phyloP scores from a whole-genome alignment of 176 grass and related monocot species.

The Carex scoparia region DNA sequence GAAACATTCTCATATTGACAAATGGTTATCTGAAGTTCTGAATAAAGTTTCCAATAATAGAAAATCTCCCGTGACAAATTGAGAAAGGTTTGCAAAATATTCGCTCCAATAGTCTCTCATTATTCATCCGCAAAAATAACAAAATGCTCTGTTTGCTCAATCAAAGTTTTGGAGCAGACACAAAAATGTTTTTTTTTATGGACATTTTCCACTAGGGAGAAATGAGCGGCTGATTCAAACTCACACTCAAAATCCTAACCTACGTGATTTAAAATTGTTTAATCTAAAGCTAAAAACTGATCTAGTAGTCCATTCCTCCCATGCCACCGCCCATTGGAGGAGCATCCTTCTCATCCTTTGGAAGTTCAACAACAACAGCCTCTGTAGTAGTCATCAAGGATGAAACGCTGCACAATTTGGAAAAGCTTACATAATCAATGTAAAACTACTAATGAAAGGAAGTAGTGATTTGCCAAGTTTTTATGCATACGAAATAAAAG shows the following conservation, averaged over 20 bases:
- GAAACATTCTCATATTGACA: neutral
- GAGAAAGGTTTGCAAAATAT: neutral
- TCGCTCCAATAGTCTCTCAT: neutral
- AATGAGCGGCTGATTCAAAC: slow-evolving; percentile 37
- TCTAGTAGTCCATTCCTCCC: slow-evolving; percentile 84
- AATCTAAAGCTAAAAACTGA: neutral
- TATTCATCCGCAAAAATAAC: slow-evolving; percentile 14
- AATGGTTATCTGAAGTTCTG: neutral
- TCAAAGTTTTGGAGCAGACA: slow-evolving; percentile 24
- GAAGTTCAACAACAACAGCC: slow-evolving; percentile 74
- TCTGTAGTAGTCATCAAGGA: slow-evolving; percentile 96
- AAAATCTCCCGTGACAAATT: too few relatives aligned
- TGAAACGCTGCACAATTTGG: slow-evolving; percentile 46
- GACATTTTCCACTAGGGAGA: slow-evolving; percentile 28
- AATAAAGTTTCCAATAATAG: neutral
- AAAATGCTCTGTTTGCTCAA: neutral
- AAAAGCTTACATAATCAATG: neutral
- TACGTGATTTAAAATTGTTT: slow-evolving; percentile 19
- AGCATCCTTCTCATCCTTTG: slow-evolving; percentile 71
- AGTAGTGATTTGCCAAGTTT: neutral
- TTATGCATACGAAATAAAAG: neutral
- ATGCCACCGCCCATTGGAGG: slow-evolving; percentile 46
- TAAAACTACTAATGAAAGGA: neutral
- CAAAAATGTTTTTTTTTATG: slow-evolving; percentile 33
- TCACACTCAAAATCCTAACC: slow-evolving; percentile 35